Percentiles rank a stretch among this genome's conserved stretches.
These are phyloP conservation scores for Pseudevernia furfuracea DNA, from an alignment of 495 filamentous ascomycete species.

Conservation along the genomic window DNA sequence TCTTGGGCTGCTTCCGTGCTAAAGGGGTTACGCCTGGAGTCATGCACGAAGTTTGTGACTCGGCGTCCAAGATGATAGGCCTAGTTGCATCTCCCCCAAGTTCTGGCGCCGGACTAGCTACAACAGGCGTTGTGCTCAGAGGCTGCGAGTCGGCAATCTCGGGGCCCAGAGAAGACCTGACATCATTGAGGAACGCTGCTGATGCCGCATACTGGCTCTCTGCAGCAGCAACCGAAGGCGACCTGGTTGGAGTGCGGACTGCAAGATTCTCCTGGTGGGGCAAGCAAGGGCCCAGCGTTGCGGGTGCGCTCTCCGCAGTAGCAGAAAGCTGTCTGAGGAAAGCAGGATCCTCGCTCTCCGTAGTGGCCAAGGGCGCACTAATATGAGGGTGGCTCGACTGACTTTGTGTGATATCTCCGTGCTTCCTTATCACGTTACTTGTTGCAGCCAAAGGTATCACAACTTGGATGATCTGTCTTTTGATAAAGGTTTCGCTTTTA, in stretches of 20 bases:
- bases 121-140: not conserved
- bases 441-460: slow-evolving; percentile 2
- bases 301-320: not conserved
- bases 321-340: not conserved
- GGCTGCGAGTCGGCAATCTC: slow-evolving; percentile 22
- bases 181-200: not conserved
- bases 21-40: not conserved
- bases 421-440: not conserved
- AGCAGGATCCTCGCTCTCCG: not conserved
- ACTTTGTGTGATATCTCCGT: not conserved
- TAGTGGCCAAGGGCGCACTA: not conserved
- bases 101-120: not conserved
- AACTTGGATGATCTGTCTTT: slow-evolving; percentile 1
- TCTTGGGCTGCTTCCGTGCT: not conserved
- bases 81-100: not conserved
- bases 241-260: not conserved
- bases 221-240: not conserved
- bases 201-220: not conserved
- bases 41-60: not conserved
- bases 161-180: not conserved
- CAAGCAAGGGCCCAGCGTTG: not conserved
- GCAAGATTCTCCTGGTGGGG: not conserved
- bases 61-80: not conserved
- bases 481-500: not conserved
- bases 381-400: not conserved